A percentile compares a stretch with the other conserved stretches of the same genome.
phyloP scores from a whole-genome alignment of 768 basidiomycete species.

The Pluteus cervinus region DNA sequence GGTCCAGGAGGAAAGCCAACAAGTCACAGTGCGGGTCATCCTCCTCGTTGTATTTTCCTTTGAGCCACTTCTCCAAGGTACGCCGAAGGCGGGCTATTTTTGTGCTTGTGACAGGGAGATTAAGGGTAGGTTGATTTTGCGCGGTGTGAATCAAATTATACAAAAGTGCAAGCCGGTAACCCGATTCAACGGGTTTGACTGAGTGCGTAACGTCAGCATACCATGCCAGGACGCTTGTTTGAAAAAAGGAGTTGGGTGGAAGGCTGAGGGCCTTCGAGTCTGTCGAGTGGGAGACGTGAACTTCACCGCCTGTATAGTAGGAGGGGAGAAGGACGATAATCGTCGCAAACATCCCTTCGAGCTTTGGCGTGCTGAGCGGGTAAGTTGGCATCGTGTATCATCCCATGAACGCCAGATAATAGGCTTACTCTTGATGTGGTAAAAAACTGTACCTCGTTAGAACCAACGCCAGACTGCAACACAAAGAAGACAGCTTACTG shows the following conservation, averaged over 20 bases:
- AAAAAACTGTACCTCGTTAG: conserved; percentile 20
- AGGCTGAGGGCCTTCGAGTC: conserved; percentile 20
- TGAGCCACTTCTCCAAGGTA: conserved; percentile 22
- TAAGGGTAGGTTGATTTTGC: conserved; percentile 9
- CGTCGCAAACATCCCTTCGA: conserved; percentile 33
- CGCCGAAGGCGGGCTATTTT: conserved; percentile 13
- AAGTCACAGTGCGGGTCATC: neutral
- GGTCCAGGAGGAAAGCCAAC: conserved; percentile 12
- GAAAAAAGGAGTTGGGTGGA: conserved; percentile 9
- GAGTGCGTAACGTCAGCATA: conserved; percentile 34
- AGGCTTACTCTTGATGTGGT: conserved; percentile 22
- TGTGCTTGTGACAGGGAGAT: conserved; percentile 9
- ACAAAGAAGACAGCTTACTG: conserved; percentile 15
- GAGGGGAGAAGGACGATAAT: conserved; percentile 35
- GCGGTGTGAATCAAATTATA: conserved; percentile 32
- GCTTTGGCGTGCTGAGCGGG: conserved; percentile 22
- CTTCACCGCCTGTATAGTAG: conserved; percentile 27
- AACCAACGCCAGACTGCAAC: neutral
- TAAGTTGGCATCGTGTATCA: neutral
- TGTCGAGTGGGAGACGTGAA: conserved; percentile 23
- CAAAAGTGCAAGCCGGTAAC: conserved; percentile 32
- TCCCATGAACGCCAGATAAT: neutral
- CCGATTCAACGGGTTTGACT: conserved; percentile 30
- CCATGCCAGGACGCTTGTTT: conserved; percentile 30
- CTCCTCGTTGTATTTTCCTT: neutral